Base-by-base conservation (phyloP, 177 flowering plant genomes). In the Vitis hybrid region DNA sequence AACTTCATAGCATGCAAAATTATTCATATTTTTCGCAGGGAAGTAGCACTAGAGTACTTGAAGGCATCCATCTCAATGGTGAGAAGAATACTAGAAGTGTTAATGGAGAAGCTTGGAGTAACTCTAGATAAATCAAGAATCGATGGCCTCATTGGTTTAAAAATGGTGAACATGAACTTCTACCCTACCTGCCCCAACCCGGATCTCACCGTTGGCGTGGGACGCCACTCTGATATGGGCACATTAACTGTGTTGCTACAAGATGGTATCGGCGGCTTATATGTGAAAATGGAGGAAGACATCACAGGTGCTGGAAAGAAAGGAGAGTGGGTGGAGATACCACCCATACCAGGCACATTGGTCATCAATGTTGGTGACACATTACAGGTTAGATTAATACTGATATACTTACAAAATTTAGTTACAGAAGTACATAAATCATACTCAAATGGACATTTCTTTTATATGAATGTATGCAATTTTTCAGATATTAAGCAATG, bases 201-300 rank as follows among this genome's bases (percentile, higher is more conserved):
- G 1, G 86, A 83, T 5, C 77, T 81, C 10, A 79, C 86, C 1
- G 78, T 77, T 1, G 86, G 84, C 18, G 81, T 74, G 3, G 82
- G 84, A 0, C 71, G 84, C 20, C 84, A 83, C 53, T 83, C 86
- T 12, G 84, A 83, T 66, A 48, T 79, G 75, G 81, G 86, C 18
- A 75, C 68, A 1, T 50, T 81, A 9, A 81, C 83, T 0, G 80
- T 81, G n/a, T 67, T 83, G 49, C 67, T 83, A 6, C 84, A 83
- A 81, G 86, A 83, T 58, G 86, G 80, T 1, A 80, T 81, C 59
- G 86, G 86, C 0, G 84, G 86, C 0, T 72, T 83, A 39, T 78
- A 79, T 10, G 84, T 83, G 1, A 83, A 73, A 71, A 56, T 64
- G 3, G 84, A 77, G 60, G 76, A 73, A 20, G 58, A 74, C 3